A percentile compares a stretch with the other conserved stretches of the same genome.
phyloP scores from a whole-genome alignment of 2,329 filamentous ascomycete species.

The Fusarium subtropicale region DNA sequence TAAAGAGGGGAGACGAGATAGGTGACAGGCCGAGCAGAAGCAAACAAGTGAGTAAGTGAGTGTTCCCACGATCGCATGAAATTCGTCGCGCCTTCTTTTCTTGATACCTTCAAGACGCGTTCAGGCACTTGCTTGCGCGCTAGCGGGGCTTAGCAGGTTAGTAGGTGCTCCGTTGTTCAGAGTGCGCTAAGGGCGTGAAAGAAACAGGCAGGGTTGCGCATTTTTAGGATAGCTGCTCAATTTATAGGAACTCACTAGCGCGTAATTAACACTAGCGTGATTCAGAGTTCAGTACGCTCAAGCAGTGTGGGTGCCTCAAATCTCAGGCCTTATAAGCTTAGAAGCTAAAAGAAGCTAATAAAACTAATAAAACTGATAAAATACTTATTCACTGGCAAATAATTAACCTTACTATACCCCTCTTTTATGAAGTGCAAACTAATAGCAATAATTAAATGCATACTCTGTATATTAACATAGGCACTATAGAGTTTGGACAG shows the following conservation, averaged over 20 bases:
- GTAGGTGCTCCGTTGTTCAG: neutral
- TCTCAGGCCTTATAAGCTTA: neutral
- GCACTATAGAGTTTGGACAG: neutral
- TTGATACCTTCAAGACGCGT: conserved; percentile 26
- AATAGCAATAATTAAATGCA: neutral
- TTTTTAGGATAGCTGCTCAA: neutral
- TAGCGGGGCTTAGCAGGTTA: conserved; percentile 1
- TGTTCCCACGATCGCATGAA: conserved; percentile 1
- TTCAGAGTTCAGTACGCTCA: too few species aligned
- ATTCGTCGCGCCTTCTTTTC: conserved; percentile 2
- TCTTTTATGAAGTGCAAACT: neutral
- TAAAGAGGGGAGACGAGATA: neutral
- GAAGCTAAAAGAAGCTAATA: neutral
- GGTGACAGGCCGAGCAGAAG: neutral
- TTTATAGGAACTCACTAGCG: conserved; percentile 27
- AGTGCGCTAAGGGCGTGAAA: conserved; percentile 10
- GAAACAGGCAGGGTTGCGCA: conserved; percentile 2
- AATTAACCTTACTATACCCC: neutral
- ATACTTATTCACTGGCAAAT: neutral
- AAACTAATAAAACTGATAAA: neutral
- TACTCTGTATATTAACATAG: neutral
- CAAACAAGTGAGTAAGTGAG: neutral
- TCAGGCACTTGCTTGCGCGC: conserved; percentile 17
- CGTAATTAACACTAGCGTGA: conserved; percentile 15
- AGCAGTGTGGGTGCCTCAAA: accelerated